Evolutionary conservation across 257 asterid genomes (phyloP), one percentile per base, ranked within the genome.

Genomic region (Thymus mandschuricus): DNA sequence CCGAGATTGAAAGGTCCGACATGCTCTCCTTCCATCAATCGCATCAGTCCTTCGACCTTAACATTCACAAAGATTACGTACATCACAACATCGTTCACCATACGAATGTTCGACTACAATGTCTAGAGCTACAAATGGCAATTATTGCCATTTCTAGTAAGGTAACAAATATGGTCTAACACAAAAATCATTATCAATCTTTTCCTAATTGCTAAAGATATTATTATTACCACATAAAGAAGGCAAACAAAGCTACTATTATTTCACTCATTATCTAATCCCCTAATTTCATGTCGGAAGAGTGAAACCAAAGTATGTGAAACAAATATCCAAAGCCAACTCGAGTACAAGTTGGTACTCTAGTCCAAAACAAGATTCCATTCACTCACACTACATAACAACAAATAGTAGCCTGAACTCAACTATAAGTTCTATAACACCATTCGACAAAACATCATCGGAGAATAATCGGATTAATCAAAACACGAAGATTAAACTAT

Each of bases 21-120:
- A 54, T 93, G 97, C 80, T 93, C 98, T 72, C 98, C 97, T 86
- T 93, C 98, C 98, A 93, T 93, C 90, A 93, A 81, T 35, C 96
- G 88, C 84, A 93, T 91, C 5, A 93, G 85, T 41, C 98, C 98
- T 71, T 93, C 98, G 68, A 93, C 98, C 98, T 92, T 70, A 33
- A 9, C 33, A 44, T 75, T 72, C 64, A 59, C n/a, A 30, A 38
- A 30, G 58, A 52, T 57, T 27, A 34, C 6, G 34, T 2, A 21
- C 5, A 30, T 57, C 41, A 10, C 9, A 31, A 12, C 64, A 33
- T 31, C 11, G 64, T 33, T 57, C 33, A 52, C 3, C 11, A 27
- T 7, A 21, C 21, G 27, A 12, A 12, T 11, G 38, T 1, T 1
- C 6, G 27, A 49, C 55, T 49, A 49, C 3, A 13, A 13, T 3